These are phyloP conservation scores for Raffaelea deltoideospora DNA, from an alignment of 2,329 filamentous ascomycete species.

Conservation along the genomic window DNA sequence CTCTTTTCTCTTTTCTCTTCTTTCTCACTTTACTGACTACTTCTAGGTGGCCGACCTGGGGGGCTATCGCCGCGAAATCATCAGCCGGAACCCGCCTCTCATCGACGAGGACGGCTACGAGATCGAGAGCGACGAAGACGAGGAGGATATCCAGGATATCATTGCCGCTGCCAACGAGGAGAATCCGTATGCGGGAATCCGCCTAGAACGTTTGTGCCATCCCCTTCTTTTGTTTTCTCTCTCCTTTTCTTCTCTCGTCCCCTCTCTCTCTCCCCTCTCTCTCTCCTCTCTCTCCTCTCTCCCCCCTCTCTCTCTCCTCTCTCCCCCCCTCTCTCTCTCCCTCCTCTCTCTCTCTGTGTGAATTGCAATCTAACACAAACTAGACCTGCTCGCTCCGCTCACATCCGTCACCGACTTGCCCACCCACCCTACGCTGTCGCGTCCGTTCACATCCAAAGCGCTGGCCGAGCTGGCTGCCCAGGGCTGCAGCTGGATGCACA, in stretches of 20 bases:
- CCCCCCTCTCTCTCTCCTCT: background rate
- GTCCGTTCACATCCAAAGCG: constrained; percentile 59
- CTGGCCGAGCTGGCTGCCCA: constrained; percentile 57
- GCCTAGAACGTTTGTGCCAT: constrained; percentile 47
- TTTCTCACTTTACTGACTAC: constrained; percentile 11
- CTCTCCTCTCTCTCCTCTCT: background rate
- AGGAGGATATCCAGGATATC: constrained; percentile 45
- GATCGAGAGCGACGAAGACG: constrained; percentile 55
- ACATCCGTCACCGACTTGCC: constrained; percentile 61
- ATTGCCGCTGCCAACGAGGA: constrained; percentile 48
- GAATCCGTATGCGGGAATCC: constrained; percentile 60
- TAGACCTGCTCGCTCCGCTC: constrained; percentile 60
- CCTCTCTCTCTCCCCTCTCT: background rate
- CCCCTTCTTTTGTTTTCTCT: background rate
- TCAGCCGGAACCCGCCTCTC: constrained; percentile 57
- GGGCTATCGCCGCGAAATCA: constrained; percentile 56
- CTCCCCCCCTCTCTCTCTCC: no score
- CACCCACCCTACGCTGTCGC: constrained; percentile 57
- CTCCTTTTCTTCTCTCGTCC: no score
- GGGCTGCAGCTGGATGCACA: constrained; percentile 55
- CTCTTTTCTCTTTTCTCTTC: background rate
- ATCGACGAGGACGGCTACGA: constrained; percentile 69
- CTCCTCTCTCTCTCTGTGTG: background rate
- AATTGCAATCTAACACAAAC: background rate
- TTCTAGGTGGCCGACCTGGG: constrained; percentile 55